Percentiles rank a stretch among this genome's conserved stretches.
Conservation (phyloP, 768 basidiomycete genomes). For the Tephrocybe sp. region DNA sequence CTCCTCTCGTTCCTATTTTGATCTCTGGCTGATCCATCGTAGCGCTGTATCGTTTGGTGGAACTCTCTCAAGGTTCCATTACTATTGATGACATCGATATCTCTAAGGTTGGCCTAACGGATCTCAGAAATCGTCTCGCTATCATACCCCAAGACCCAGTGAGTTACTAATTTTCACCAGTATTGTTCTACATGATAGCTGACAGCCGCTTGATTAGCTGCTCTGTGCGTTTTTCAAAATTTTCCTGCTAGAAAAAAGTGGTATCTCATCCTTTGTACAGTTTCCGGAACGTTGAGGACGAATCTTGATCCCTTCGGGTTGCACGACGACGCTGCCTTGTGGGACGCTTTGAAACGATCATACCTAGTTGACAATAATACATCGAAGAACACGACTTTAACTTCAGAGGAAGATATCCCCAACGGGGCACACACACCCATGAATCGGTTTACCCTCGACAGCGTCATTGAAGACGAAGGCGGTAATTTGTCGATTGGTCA, state of each 20-base stretch:
- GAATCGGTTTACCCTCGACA: slow-evolving; percentile 80
- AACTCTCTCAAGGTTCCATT: slow-evolving; percentile 73
- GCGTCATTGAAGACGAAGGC: slow-evolving; percentile 83
- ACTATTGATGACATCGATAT: slow-evolving; percentile 82
- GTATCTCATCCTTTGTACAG: slow-evolving; percentile 13
- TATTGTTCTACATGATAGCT: background rate
- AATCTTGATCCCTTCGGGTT: slow-evolving; percentile 90
- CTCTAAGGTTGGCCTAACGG: slow-evolving; percentile 72
- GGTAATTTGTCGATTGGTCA: slow-evolving; percentile 77
- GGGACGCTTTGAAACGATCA: slow-evolving; percentile 85
- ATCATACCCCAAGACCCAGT: slow-evolving; percentile 87
- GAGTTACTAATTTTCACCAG: slow-evolving; percentile 23
- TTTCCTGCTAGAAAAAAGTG: slow-evolving; percentile 2
- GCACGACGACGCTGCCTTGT: slow-evolving; percentile 76
- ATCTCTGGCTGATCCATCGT: slow-evolving; percentile 11
- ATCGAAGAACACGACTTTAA: slow-evolving; percentile 24
- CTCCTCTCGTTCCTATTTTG: background rate
- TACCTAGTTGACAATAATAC: slow-evolving; percentile 67
- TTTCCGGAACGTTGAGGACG: slow-evolving; percentile 78
- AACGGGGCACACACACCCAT: slow-evolving; percentile 43
- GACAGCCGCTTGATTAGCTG: slow-evolving; percentile 26
- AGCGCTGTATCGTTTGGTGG: slow-evolving; percentile 82
- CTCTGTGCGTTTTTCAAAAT: slow-evolving; percentile 34
- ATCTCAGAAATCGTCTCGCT: slow-evolving; percentile 63
- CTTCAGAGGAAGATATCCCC: slow-evolving; percentile 29